Percentiles rank a stretch among this genome's conserved stretches.
Conservation (phyloP, 768 basidiomycete genomes). For the Hygrophoropsis aurantiaca region DNA sequence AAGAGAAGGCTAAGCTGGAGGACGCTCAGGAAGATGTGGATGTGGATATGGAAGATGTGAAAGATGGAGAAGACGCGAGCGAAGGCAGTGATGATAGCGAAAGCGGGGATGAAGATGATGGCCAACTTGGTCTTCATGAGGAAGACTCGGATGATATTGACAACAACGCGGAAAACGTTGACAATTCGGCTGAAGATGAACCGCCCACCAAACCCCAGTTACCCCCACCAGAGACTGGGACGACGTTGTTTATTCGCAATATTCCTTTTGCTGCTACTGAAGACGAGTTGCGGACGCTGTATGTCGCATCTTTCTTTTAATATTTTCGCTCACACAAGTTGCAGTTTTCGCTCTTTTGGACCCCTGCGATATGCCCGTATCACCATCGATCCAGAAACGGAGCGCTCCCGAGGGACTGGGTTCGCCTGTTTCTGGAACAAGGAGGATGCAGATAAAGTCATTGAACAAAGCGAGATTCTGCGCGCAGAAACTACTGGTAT, state of each 20-base stretch:
- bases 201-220: constrained; percentile 62
- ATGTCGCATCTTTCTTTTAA: constrained; percentile 27
- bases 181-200: constrained; percentile 35
- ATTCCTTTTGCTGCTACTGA: constrained; percentile 91
- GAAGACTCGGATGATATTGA: constrained; percentile 25
- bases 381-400: constrained; percentile 78
- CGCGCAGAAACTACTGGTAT: constrained; percentile 61
- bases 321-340: constrained; percentile 3
- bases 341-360: constrained; percentile 89
- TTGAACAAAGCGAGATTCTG: constrained; percentile 77
- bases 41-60: constrained; percentile 30
- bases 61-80: constrained; percentile 31
- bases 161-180: constrained; percentile 26
- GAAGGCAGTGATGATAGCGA: constrained; percentile 27
- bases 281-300: constrained; percentile 87
- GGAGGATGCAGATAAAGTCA: constrained; percentile 82
- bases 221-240: constrained; percentile 83
- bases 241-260: constrained; percentile 92
- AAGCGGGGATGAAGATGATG: constrained; percentile 20
- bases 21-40: constrained; percentile 29
- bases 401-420: constrained; percentile 90
- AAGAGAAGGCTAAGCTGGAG: constrained; percentile 62
- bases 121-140: constrained; percentile 45
- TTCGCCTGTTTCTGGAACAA: constrained; percentile 98
- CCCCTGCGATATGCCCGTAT: constrained; percentile 92